Evolutionary conservation across 2,329 filamentous ascomycete species (phyloP), one percentile per base, ranked within the genome.

Genomic region (Alternaria hordeiaustralica): DNA sequence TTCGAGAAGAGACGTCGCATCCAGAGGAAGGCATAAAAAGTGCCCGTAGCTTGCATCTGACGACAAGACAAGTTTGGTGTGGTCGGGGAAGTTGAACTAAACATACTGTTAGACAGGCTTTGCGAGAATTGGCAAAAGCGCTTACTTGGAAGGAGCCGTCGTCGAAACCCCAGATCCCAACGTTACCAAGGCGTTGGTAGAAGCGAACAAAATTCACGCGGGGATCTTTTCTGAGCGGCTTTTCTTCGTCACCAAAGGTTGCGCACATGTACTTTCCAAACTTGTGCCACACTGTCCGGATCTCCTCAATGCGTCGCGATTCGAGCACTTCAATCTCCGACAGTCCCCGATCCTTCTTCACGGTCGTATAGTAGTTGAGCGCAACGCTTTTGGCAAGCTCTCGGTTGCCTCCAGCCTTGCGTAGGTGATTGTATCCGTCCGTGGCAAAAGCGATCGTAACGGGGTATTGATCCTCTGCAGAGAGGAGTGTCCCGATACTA

Each of bases 31-130:
- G 73, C 92, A 90, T 82, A 92, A 92, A 75, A 94, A 93, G 75
- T 92, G 90, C 70, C 91, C 90, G 85, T 89, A 91, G 1, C 86
- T 88, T n/a, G 91, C 92, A 28, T 90, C 87, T 1, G 90, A 83
- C 61, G 93, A 92, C 25, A 96, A 82, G 12, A 95, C 90, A 58
- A 96, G 87, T 81, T 96, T 96, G 63, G 92, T 95, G 78, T 96
- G 92, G 71, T 96, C 92, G 3, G 92, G 92, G 78, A 96, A 96
- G 81, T 96, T 95, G 81, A 95, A 92, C 87, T 93, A 68, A n/a
- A 5, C 15, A 13, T 6, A 55, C n/a, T 46, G 55, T 68, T 57
- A 68, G 65, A 51, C 43, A 13, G 20, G 21, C 23, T 13, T 43
- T 41, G 21, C 8, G 7, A 41, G 36, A 10, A 30, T 0, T 10